Base-by-base conservation (phyloP, 2,329 filamentous ascomycete genomes). In the Fusarium burgessii region DNA sequence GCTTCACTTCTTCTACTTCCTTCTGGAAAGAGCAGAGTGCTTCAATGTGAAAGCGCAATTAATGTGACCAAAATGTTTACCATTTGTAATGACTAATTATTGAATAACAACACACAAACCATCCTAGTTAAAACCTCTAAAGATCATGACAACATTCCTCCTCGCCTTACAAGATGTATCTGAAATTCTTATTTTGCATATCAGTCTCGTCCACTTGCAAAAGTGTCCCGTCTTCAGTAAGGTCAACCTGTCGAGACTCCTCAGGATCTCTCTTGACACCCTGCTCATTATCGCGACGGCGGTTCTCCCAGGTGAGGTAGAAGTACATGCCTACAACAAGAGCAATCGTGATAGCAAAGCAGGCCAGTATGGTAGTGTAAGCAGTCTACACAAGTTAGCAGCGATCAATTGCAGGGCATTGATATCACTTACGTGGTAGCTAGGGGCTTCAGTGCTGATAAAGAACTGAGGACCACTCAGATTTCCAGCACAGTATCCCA, bases 401-500 rank as follows among this genome's bases (percentile, higher is more conserved):
- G 25, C 6, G 1, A 29, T 7, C 1, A 9, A 0, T 4, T 14
- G 5, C 1, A 7, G 7, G 7, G 5, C 1, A n/a, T 13, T 0
- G 0, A 3, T 25, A 4, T 11, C 0, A 33, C 61, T 57, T 4
- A 65, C 62, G 2, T 64, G 59, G 29, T 65, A 64, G 11, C 25
- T 8, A 1, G 62, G 62, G 0, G 62, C 62, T 7, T 65, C 62
- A 0, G 59, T 58, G 18, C 42, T 64, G 12, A 65, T 65, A 13
- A 65, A 65, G 36, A 65, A 64, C 7, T 65, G 62, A 14, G 62
- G 62, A 1, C 62, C 62, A 3, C 29, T 27, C 2, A 65, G 3
- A 14, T 65, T 65, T n/a, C 62, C 62, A 7, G 62, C 62, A 11
- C 62, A 65, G 1, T 65, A 65, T 15, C 62, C 62, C 3, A 65